A percentile compares a stretch with the other conserved stretches of the same genome.
These are phyloP conservation scores for Aureobasidium subglaciale DNA, from an alignment of 2,329 filamentous ascomycete species.

Conservation along the genomic window DNA sequence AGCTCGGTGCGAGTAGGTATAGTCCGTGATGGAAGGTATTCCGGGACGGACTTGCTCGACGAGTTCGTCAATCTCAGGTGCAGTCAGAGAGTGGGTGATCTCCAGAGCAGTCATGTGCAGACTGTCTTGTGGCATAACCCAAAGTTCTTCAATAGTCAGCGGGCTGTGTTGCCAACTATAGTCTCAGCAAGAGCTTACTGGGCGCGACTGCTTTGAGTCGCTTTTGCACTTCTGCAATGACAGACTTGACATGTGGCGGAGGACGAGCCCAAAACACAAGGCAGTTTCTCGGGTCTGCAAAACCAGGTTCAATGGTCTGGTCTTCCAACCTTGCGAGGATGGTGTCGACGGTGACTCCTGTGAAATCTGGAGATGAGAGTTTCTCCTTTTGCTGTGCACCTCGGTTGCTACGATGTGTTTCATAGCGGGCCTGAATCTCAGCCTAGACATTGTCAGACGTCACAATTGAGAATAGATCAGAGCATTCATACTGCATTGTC, in stretches of 20 bases:
- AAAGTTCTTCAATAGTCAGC: constrained; percentile 52
- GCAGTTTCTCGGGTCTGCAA: constrained; percentile 69
- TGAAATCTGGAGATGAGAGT: constrained; percentile 61
- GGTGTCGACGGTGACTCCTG: constrained; percentile 67
- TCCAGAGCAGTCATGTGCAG: constrained; percentile 86
- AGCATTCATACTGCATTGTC: constrained; percentile 55
- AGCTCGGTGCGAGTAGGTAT: constrained; percentile 59
- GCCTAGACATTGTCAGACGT: constrained; percentile 35
- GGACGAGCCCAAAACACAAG: constrained; percentile 85
- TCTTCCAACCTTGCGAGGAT: constrained; percentile 65
- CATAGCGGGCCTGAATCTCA: constrained; percentile 66
- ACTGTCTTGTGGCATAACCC: constrained; percentile 72
- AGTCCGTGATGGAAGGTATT: constrained; percentile 56
- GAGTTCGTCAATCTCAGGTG: constrained; percentile 58
- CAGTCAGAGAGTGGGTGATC: constrained; percentile 70
- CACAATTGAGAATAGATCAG: background rate
- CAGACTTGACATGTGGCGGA: constrained; percentile 58
- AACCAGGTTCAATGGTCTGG: constrained; percentile 57
- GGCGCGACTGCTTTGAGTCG: constrained; percentile 59
- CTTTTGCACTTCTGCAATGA: constrained; percentile 64
- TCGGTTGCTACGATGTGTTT: constrained; percentile 63
- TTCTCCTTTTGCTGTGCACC: constrained; percentile 70
- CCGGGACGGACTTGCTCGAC: constrained; percentile 50
- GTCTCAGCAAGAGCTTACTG: constrained; percentile 45
- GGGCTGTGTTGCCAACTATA: background rate